Percentiles rank a stretch among this genome's conserved stretches.
phyloP scores from a whole-genome alignment of 371 early-diverging fungal genomes.

The Rhizomucor pusillus region DNA sequence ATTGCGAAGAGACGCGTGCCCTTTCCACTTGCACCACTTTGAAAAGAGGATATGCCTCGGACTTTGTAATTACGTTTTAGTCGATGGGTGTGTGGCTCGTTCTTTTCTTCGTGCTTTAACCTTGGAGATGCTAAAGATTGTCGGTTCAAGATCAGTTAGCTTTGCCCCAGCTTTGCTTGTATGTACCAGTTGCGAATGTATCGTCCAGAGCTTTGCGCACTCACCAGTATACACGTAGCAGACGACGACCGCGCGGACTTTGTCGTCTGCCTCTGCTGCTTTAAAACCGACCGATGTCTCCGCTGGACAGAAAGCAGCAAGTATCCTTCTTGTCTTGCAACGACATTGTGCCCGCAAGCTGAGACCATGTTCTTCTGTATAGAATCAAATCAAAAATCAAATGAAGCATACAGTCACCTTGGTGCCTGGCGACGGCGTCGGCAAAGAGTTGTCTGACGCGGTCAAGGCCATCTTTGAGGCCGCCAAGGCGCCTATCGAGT shows the following conservation, averaged over 20 bases:
- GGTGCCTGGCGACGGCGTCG: slow-evolving; percentile 98
- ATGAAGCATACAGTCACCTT: slow-evolving; percentile 85
- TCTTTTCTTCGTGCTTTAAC: no score
- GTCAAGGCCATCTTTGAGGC: slow-evolving; percentile 95
- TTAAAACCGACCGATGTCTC: slow-evolving; percentile 3
- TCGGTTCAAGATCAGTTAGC: no score
- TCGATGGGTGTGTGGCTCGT: no score
- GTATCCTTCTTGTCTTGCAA: not conserved
- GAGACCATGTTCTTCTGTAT: not conserved
- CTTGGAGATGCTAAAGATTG: no score
- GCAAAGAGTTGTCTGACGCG: slow-evolving; percentile 85
- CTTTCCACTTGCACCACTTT: no score
- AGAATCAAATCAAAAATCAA: slow-evolving; percentile 6
- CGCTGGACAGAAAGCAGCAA: slow-evolving; percentile 4
- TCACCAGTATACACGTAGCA: not conserved
- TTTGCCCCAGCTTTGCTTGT: no score
- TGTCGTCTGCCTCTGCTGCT: slow-evolving; percentile 1
- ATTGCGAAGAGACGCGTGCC: no score
- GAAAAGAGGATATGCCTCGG: no score
- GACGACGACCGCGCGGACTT: slow-evolving; percentile 7
- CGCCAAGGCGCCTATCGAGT: slow-evolving; percentile 89
- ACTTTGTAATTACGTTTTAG: no score
- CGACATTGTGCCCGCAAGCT: not conserved
- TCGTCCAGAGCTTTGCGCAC: not conserved
- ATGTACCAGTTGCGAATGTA: no score